Conservation (phyloP, 23 red algal genomes). For the Gracilaria gracilis region DNA sequence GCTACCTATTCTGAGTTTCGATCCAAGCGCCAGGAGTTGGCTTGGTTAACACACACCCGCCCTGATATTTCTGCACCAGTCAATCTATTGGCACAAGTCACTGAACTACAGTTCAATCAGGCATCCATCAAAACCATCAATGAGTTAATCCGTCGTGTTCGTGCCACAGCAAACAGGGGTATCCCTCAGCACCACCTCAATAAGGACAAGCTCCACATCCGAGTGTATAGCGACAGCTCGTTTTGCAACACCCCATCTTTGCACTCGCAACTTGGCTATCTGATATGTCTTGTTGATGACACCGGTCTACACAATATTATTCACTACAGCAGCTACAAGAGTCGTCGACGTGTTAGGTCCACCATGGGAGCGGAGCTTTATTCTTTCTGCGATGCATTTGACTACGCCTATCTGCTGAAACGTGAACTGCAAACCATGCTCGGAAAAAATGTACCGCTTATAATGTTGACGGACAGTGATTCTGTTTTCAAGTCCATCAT, state of each 20-base stretch:
- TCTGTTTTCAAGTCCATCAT: slow-evolving; percentile 10
- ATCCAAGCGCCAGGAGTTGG: not conserved
- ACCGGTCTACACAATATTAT: not conserved
- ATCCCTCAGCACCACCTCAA: not conserved
- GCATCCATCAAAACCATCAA: not conserved
- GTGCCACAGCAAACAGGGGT: not conserved
- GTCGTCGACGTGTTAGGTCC: not conserved
- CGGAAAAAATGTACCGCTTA: not conserved
- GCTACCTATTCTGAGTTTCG: not conserved
- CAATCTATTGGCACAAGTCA: slow-evolving; percentile 3
- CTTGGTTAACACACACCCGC: slow-evolving; percentile 5
- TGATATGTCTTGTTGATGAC: not conserved
- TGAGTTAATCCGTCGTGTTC: not conserved
- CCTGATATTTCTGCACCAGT: not conserved
- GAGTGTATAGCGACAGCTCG: not conserved
- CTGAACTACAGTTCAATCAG: not conserved
- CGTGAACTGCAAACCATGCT: not conserved
- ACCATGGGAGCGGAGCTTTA: not conserved
- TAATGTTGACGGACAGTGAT: slow-evolving; percentile 13
- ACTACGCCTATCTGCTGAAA: not conserved
- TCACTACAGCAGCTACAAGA: not conserved
- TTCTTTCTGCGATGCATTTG: slow-evolving; percentile 1
- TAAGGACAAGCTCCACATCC: not conserved
- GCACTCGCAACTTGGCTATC: slow-evolving; percentile 12
- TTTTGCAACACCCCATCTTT: not conserved